Base-by-base conservation (phyloP, 75 land plant species). In the Selaginella moellendorffii region DNA sequence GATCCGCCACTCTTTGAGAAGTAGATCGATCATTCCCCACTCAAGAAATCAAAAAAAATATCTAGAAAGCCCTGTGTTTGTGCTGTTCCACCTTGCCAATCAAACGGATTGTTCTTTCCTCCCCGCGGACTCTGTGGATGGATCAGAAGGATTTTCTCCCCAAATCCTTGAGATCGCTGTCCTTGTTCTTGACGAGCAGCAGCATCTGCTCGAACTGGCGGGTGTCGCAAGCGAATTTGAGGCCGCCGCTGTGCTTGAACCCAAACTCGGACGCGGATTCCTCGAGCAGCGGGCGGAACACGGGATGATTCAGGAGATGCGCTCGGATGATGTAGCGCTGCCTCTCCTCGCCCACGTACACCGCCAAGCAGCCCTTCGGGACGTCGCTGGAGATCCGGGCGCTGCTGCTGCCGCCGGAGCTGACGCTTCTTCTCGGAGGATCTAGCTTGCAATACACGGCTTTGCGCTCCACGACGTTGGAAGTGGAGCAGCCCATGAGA, bases 311-410 rank as follows among this genome's bases (percentile, higher is more conserved):
- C 2, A 76, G 59, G 30, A 59, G 54, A 1, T 54, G 42, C 21
- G 76, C 70, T 19, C 67, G 31, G 31, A 76, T 76, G 64, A 76
- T 61, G 46, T 73, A 76, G n/a, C 71, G 60, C 12, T 30, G 31
- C 21, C 52, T 62, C 69, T 76, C 71, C 1, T 46, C 23, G 31
- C 78, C 78, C 1, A 76, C 76, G 54, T 76, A 74, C 28, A 76
- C 70, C 53, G 78, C 71, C 53, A n/a, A 76, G 22, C 0, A 27
- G 63, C 0, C 78, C 78, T 27, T 73, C 65, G 19, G 74, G 69
- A 21, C 46, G n/a, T n/a, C 46, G 46, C 10, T 36, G 46, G 14
- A 36, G 46, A 36, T 36, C n/a, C n/a, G n/a, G n/a, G n/a, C n/a
- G n/a, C n/a, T n/a, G n/a, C n/a, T n/a, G n/a, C n/a, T 36, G 5